phyloP scores from a whole-genome alignment of 2,329 filamentous ascomycete species.

The Pseudopyrenochaeta lycopersici region DNA sequence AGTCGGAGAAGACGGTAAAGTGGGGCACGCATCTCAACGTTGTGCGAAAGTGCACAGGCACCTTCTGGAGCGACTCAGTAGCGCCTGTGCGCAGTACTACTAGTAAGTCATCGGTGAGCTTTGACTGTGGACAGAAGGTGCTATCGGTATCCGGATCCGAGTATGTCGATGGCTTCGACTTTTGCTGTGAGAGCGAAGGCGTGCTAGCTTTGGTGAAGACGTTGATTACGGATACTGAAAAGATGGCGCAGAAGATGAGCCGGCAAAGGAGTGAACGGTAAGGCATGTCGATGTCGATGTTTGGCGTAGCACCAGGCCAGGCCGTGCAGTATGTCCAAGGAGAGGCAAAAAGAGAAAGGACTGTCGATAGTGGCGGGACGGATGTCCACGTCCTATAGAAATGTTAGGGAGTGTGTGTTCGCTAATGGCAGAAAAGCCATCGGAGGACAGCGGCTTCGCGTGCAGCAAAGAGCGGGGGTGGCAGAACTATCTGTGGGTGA shows the following conservation, averaged over 20 bases:
- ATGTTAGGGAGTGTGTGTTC: conserved; percentile 16
- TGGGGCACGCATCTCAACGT: conserved; percentile 65
- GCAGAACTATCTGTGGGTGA: conserved; percentile 5
- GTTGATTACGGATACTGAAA: conserved; percentile 46
- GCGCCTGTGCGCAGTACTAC: conserved; percentile 69
- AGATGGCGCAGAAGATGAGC: conserved; percentile 43
- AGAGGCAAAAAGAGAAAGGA: conserved; percentile 6
- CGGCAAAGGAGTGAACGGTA: conserved; percentile 44
- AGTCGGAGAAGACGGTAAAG: conserved; percentile 67
- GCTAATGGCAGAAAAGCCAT: conserved; percentile 15
- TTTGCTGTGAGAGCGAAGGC: conserved; percentile 38
- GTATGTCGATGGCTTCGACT: conserved; percentile 30
- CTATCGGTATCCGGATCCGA: conserved; percentile 20
- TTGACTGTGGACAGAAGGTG: conserved; percentile 42
- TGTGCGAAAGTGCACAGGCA: conserved; percentile 66
- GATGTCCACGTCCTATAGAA: conserved; percentile 6
- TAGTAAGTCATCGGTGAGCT: conserved; percentile 60
- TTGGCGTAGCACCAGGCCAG: conserved; percentile 30
- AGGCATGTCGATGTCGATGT: conserved; percentile 31
- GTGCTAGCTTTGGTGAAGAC: conserved; percentile 42
- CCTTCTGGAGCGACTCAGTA: conserved; percentile 65
- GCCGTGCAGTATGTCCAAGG: conserved; percentile 7
- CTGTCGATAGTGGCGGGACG: conserved; percentile 3
- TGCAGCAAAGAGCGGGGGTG: conserved; percentile 8
- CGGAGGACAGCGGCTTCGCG: conserved; percentile 14